Base-by-base conservation (phyloP, 176 grass and related monocot species). In the Oryza meyeriana region DNA sequence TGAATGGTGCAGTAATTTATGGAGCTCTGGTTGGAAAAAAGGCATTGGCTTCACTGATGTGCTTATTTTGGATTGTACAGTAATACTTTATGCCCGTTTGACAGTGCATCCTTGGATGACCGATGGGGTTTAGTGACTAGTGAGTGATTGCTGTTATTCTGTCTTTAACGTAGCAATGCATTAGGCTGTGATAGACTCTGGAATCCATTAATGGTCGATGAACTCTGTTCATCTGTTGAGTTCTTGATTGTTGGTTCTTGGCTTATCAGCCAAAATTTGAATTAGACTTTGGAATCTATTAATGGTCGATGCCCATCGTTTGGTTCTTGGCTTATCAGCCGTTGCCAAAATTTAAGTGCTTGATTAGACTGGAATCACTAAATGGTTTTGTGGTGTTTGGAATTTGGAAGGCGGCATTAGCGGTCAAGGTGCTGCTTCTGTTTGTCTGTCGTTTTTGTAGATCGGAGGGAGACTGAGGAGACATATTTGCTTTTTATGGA, bases 1-100 rank as follows among this genome's bases (percentile, higher is more conserved):
- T 66, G 44, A 39, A 32, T 75, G 68, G 18, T 11, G 55, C 55
- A 25, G n/a, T 80, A 80, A 81, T 39, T 86, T 70, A 74, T 66
- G 41, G 45, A 66, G 61, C 18, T 64, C 22, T 30, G n/a, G 41
- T 64, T 74, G 18, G 16, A 3, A 28, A 59, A 35, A 17, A 47
- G 44, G 14, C 26, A 31, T 16, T 72, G 69, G 24, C 38, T 25
- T 45, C 36, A 29, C 3, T 17, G 40, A 8, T 72, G 26, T 47
- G 70, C 26, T 47, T 72, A 25, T 29, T 29, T 10, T 18, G 40
- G 16, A 40, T 30, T 47, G 25, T 48, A 28, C 70, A 27, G 9
- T 31, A 16, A 4, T 72, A 35, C 36, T 70, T 16, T 20, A 40
- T 42, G 69, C 0, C 40, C 6, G 10, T 71, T 45, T 72, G 41